These are phyloP conservation scores for Volvariella surrecta DNA, from an alignment of 1,284 basidiomycete species.

Conservation along the genomic window DNA sequence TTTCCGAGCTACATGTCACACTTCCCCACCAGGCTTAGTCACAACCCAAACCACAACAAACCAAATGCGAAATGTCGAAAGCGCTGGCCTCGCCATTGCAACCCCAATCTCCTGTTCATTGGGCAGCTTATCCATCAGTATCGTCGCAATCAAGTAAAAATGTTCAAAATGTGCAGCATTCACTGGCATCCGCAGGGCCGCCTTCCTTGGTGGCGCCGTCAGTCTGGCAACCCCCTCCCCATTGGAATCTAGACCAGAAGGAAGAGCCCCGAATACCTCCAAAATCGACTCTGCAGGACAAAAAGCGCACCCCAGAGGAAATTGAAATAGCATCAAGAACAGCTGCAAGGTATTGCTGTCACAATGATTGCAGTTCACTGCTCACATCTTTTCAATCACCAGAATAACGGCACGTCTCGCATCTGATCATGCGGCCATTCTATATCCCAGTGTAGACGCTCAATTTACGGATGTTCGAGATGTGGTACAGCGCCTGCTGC, in stretches of 20 bases:
- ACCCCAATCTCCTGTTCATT: slow-evolving; percentile 14
- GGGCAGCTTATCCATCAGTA: slow-evolving; percentile 10
- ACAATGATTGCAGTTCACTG: slow-evolving; percentile 1
- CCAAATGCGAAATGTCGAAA: slow-evolving; percentile 49
- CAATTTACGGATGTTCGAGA: slow-evolving; percentile 57
- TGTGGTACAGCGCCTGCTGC: slow-evolving; percentile 55
- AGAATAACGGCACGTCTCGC: slow-evolving; percentile 52
- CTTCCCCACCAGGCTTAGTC: neutral
- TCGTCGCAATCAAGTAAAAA: neutral
- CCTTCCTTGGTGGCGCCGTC: slow-evolving; percentile 25
- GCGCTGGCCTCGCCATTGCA: slow-evolving; percentile 26
- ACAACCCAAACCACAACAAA: slow-evolving; percentile 45
- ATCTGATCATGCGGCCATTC: slow-evolving; percentile 48
- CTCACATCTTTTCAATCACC: slow-evolving; percentile 4
- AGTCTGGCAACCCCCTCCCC: slow-evolving; percentile 21
- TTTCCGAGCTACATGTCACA: too few relatives aligned
- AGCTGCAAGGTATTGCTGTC: slow-evolving; percentile 34
- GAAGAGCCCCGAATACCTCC: slow-evolving; percentile 1
- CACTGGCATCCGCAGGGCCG: slow-evolving; percentile 9
- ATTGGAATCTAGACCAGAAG: slow-evolving; percentile 14
- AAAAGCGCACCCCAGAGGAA: slow-evolving; percentile 38
- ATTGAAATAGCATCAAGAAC: slow-evolving; percentile 34
- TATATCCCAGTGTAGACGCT: slow-evolving; percentile 58
- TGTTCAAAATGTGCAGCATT: slow-evolving; percentile 10
- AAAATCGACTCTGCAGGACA: slow-evolving; percentile 15